phyloP scores from a whole-genome alignment of 768 basidiomycete species.

The Psilocybe cubensis region DNA sequence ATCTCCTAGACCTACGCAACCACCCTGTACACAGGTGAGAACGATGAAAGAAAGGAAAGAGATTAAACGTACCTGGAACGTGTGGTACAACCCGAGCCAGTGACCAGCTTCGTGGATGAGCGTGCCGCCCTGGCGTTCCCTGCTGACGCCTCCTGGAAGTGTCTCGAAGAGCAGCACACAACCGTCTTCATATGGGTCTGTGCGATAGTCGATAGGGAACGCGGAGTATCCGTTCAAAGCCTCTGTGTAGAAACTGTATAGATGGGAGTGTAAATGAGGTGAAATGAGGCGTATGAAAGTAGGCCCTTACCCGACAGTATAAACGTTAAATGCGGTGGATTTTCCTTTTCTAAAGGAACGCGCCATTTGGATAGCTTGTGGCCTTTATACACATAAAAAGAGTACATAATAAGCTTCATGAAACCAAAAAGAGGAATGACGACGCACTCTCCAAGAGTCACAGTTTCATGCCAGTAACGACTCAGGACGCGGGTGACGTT shows the following conservation, averaged over 20 bases:
- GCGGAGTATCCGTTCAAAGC: conserved; percentile 36
- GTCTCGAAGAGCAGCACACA: conserved; percentile 29
- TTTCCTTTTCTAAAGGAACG: conserved; percentile 34
- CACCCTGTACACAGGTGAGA: neutral
- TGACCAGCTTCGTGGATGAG: conserved; percentile 39
- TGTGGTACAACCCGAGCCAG: conserved; percentile 40
- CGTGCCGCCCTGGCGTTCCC: conserved; percentile 31
- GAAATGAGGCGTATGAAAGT: neutral
- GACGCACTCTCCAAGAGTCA: conserved; percentile 19
- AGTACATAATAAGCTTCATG: neutral
- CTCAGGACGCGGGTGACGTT: conserved; percentile 32
- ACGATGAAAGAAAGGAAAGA: neutral
- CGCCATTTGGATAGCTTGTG: conserved; percentile 29
- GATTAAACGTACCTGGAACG: conserved; percentile 29
- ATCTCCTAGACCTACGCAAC: conserved; percentile 28
- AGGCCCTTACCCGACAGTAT: conserved; percentile 34
- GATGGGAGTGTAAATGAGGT: conserved; percentile 19
- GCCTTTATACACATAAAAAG: conserved; percentile 12
- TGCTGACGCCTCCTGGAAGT: conserved; percentile 33
- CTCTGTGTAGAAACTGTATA: conserved; percentile 26
- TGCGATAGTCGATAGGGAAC: conserved; percentile 36
- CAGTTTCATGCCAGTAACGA: conserved; percentile 31
- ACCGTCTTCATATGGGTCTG: conserved; percentile 37
- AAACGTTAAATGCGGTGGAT: conserved; percentile 37
- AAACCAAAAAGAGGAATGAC: conserved; percentile 28